Evolutionary conservation across 495 filamentous ascomycete genomes (phyloP), one percentile per base, ranked within the genome.

Genomic region (Podospora pseudoanserina): DNA sequence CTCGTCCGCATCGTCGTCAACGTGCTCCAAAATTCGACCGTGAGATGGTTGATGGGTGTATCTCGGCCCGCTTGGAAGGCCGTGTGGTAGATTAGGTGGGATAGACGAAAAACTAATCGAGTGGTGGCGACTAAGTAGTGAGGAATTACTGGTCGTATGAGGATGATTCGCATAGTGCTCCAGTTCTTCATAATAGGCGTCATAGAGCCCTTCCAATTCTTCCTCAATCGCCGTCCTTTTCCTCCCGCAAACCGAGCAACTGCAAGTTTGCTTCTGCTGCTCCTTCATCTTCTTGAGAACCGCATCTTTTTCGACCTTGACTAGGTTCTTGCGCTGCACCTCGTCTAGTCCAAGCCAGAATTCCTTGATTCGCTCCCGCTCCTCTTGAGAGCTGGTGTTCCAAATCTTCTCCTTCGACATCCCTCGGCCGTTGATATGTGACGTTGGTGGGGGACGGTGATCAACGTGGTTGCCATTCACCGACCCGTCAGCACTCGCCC

Each of bases 241-340:
- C 70, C 95, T 87, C 63, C 95, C 95, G 81, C 95, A 99, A 54
- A 98, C 94, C 5, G 92, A 96, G 74, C 95, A 99, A 75, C 93
- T 97, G 80, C 95, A 99, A 3, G 95, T 98, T 75, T 98, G 95
- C 79, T 97, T 98, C 78, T 99, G 95, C 79, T 99, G 95, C 78
- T 99, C 96, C 81, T 99, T 99, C 95, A 99, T 99, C 81, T 99
- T 99, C 71, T 91, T 91, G 64, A 99, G 79, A 1, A 99, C 95
- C 5, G 96, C 95, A 80, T 98, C 93, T 76, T 99, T 99, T 80
- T 99, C 95, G 13, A 99, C 93, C 78, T 97, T 97, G 70, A 99
- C 94, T 54, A 99, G 82, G 4, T 92, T 92, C 69, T 94, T 92
- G 63, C 95, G 89, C 68, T 99, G 94, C 58, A 93, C 90, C 77